Conservation (phyloP, 108 stramenopile genomes). For the Skeletonema potamos region DNA sequence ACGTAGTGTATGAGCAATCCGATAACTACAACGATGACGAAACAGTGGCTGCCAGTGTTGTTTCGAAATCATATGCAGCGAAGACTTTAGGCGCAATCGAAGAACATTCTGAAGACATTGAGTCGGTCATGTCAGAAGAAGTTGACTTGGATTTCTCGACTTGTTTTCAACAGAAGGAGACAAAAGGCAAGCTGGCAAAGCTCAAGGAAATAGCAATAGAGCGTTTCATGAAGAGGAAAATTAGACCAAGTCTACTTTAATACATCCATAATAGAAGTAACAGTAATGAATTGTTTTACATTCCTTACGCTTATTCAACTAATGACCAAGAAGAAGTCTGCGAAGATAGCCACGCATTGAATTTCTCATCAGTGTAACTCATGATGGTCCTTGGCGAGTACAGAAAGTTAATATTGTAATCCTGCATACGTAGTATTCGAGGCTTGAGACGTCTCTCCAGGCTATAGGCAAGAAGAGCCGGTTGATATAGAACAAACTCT, state of each 20-base stretch:
- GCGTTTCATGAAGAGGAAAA: neutral
- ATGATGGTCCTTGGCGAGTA: conserved; percentile 48
- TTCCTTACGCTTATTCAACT: neutral
- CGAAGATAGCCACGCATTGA: conserved; percentile 35
- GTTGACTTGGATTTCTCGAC: neutral
- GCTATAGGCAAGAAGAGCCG: conserved; percentile 49
- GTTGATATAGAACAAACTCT: conserved; percentile 53
- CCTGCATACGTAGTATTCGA: conserved; percentile 25
- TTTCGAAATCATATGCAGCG: conserved; percentile 6
- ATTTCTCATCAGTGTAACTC: conserved; percentile 51
- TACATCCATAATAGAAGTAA: conserved; percentile 1
- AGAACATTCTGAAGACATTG: conserved; percentile 10
- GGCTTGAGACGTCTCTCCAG: conserved; percentile 41
- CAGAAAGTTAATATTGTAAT: conserved; percentile 28
- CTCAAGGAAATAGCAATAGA: neutral
- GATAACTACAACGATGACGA: neutral
- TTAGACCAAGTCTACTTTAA: neutral
- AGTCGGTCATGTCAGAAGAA: neutral
- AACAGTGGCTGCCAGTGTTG: conserved; percentile 18
- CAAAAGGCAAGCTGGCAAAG: neutral
- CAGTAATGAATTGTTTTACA: conserved; percentile 4
- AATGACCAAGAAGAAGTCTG: conserved; percentile 31
- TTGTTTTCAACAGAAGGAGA: neutral
- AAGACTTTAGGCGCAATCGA: conserved; percentile 14
- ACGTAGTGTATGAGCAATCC: conserved; percentile 4